Evolutionary conservation across 2,329 filamentous ascomycete genomes (phyloP).

Genomic region (Neocatenulostroma microsporum): DNA sequence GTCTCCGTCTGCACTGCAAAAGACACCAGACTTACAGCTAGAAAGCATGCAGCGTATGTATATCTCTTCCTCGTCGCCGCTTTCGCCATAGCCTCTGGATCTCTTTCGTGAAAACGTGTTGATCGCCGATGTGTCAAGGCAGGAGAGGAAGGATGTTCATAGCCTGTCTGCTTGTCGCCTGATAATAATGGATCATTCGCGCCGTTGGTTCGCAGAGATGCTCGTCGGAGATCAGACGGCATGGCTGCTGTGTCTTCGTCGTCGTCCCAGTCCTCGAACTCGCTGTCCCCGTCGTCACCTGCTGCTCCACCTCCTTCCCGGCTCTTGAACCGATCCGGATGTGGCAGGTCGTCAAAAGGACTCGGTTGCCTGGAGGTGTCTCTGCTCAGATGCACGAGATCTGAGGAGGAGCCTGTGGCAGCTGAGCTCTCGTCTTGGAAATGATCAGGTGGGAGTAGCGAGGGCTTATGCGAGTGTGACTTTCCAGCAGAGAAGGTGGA

Average conservation of each 20-base stretch:
- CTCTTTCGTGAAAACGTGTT: conserved; percentile 60
- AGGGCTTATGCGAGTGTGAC: conserved; percentile 7
- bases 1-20: conserved; percentile 96
- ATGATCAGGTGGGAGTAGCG: conserved; percentile 17
- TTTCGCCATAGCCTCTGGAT: conserved; percentile 56
- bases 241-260: conserved; percentile 34
- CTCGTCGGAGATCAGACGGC: conserved; percentile 44
- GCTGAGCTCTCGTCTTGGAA: conserved; percentile 14
- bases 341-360: conserved; percentile 23
- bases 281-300: conserved; percentile 26
- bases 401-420: conserved; percentile 19
- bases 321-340: conserved; percentile 14
- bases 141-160: conserved; percentile 30
- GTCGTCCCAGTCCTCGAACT: conserved; percentile 41
- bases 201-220: conserved; percentile 11
- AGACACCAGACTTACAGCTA: conserved; percentile 71
- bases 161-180: conserved; percentile 32
- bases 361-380: conserved; percentile 25
- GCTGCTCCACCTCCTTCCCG: conserved; percentile 7
- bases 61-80: conserved; percentile 72
- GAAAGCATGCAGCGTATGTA: conserved; percentile 75
- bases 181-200: conserved; percentile 47
- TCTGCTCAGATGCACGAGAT: conserved; percentile 24
- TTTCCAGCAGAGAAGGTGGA: background rate
- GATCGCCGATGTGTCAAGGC: conserved; percentile 54